Evolutionary conservation across 2,329 filamentous ascomycete species (phyloP).

Genomic region (Domatiomyces catenatus): DNA sequence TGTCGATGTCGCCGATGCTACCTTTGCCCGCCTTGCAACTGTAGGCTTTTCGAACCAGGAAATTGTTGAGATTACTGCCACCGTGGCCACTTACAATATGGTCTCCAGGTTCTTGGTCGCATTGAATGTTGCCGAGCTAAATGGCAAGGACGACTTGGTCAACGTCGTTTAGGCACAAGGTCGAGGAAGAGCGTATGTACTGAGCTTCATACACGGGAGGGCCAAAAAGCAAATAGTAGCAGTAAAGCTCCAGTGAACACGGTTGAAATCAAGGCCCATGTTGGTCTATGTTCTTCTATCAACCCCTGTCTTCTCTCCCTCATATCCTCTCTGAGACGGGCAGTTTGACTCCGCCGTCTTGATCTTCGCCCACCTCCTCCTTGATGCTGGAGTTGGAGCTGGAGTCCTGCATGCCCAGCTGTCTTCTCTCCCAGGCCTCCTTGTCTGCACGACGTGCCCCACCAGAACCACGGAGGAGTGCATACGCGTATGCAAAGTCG

Average conservation of each 20-base stretch:
- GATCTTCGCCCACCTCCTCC: not conserved
- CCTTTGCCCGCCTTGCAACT: slow-evolving; percentile 47
- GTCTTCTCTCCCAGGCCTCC: not conserved
- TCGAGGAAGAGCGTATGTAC: not conserved
- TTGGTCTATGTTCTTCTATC: not conserved
- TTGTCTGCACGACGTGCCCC: not conserved
- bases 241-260: not conserved
- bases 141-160: slow-evolving; percentile 16
- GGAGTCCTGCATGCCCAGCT: too few species aligned
- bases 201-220: not conserved
- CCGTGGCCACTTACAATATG: slow-evolving; percentile 78
- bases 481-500: not conserved
- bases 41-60: slow-evolving; percentile 51
- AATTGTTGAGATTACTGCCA: slow-evolving; percentile 69
- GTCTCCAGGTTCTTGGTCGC: slow-evolving; percentile 76
- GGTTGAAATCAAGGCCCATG: not conserved
- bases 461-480: not conserved
- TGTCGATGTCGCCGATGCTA: slow-evolving; percentile 51
- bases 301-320: not conserved
- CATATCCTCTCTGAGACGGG: too few species aligned
- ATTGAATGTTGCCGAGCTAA: slow-evolving; percentile 46
- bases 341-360: not conserved
- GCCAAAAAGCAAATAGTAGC: not conserved
- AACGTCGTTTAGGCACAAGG: not conserved
- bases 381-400: too few species aligned